Conservation (phyloP, 306 rosid species). For the Cucurbita argyrosperma region DNA sequence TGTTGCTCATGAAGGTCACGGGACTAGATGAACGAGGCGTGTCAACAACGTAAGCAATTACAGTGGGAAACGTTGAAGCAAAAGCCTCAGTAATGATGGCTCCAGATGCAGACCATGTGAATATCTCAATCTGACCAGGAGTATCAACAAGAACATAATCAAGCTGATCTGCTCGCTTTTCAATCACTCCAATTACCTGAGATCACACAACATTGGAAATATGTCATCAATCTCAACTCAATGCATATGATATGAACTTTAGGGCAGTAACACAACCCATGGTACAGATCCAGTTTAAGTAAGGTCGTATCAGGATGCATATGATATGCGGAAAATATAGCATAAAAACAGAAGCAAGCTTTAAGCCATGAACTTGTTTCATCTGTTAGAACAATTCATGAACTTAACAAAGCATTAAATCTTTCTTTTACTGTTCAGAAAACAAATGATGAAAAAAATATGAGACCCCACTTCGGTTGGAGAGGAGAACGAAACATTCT, state of each 20-base stretch:
- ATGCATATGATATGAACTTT: background rate
- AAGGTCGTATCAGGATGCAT: no score
- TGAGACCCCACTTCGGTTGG: no score
- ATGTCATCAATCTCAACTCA: background rate
- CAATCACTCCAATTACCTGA: constrained; percentile 73
- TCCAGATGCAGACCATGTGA: constrained; percentile 97
- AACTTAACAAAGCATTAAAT: background rate
- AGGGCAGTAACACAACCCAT: no score
- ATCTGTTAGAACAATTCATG: background rate
- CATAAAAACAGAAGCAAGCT: background rate
- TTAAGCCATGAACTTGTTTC: background rate
- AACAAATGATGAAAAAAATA: background rate
- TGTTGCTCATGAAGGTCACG: constrained; percentile 90
- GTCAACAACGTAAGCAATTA: constrained; percentile 65
- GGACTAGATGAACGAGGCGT: constrained; percentile 81
- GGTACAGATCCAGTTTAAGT: no score
- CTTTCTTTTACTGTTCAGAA: background rate
- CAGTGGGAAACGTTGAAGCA: constrained; percentile 97
- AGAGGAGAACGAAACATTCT: no score
- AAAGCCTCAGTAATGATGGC: constrained; percentile 93
- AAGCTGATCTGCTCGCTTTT: constrained; percentile 74
- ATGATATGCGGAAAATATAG: background rate
- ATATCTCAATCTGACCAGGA: constrained; percentile 94
- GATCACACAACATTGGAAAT: constrained; percentile 1
- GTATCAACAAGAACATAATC: constrained; percentile 94